Percentiles rank a stretch among this genome's conserved stretches.
These are phyloP conservation scores for Tuber umbilicatum DNA, from an alignment of 495 filamentous ascomycete species.

Conservation along the genomic window DNA sequence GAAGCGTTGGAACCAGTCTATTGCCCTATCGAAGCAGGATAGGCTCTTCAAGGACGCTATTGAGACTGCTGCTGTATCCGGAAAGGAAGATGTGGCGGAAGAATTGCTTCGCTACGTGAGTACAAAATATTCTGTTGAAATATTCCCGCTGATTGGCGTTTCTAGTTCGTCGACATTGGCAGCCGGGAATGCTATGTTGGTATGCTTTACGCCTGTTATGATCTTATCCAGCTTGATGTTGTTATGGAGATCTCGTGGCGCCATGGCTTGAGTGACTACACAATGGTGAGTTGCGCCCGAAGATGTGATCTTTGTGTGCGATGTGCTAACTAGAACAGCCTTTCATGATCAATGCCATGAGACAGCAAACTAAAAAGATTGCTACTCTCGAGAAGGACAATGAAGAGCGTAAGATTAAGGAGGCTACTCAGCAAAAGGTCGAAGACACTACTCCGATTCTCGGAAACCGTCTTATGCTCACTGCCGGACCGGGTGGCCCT, in stretches of 20 bases:
- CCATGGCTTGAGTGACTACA: conserved; percentile 88
- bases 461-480: conserved; percentile 89
- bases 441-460: conserved; percentile 93
- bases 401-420: conserved; percentile 87
- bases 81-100: conserved; percentile 84
- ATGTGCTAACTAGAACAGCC: conserved; percentile 47
- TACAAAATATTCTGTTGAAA: conserved; percentile 36
- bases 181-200: conserved; percentile 98
- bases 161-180: conserved; percentile 96
- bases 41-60: conserved; percentile 99
- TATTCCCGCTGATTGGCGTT: conserved; percentile 25
- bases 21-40: conserved; percentile 95
- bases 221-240: conserved; percentile 83
- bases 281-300: conserved; percentile 55
- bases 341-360: conserved; percentile 97
- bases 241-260: conserved; percentile 98
- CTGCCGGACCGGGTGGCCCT: conserved; percentile 69
- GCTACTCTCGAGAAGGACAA: conserved; percentile 87
- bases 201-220: conserved; percentile 98
- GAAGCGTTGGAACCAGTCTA: conserved; percentile 99
- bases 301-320: background rate
- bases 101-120: conserved; percentile 94
- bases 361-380: conserved; percentile 80
- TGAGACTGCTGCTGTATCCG: conserved; percentile 93
- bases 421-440: conserved; percentile 76